These are phyloP conservation scores for Cytauxzoon felis DNA, from an alignment of 169 alveolate genomes.

Conservation along the genomic window DNA sequence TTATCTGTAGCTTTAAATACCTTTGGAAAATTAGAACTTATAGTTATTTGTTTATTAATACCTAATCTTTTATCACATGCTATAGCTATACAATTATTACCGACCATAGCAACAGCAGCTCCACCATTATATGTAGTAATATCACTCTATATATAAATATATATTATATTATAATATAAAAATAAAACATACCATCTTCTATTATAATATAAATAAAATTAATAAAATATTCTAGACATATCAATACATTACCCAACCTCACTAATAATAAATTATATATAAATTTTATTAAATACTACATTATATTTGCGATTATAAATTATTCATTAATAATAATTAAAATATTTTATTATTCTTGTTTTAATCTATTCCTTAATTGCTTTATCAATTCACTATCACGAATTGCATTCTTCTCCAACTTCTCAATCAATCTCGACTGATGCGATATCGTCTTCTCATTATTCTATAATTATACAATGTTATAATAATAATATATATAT, in stretches of 20 bases:
- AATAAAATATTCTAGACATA: neutral
- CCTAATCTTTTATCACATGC: conserved; percentile 94
- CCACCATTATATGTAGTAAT: conserved; percentile 90
- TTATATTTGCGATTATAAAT: no score
- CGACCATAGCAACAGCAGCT: conserved; percentile 95
- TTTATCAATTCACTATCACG: conserved; percentile 22
- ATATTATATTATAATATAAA: neutral
- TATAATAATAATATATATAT: neutral
- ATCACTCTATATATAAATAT: conserved; percentile 70
- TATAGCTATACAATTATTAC: conserved; percentile 92
- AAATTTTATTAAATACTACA: neutral
- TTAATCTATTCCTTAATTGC: neutral
- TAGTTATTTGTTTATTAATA: conserved; percentile 80
- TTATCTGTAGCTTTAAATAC: conserved; percentile 84
- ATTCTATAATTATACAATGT: neutral
- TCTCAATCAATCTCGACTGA: conserved; percentile 8
- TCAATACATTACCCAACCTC: neutral
- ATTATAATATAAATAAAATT: neutral
- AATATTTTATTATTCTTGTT: no score
- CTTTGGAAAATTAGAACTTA: conserved; percentile 83
- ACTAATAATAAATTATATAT: neutral
- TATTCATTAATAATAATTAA: no score
- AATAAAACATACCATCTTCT: neutral
- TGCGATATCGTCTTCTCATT: conserved; percentile 9
- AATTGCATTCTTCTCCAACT: conserved; percentile 13